Evolutionary conservation across 2,329 filamentous ascomycete species (phyloP).

Genomic region (Cadophora malorum): DNA sequence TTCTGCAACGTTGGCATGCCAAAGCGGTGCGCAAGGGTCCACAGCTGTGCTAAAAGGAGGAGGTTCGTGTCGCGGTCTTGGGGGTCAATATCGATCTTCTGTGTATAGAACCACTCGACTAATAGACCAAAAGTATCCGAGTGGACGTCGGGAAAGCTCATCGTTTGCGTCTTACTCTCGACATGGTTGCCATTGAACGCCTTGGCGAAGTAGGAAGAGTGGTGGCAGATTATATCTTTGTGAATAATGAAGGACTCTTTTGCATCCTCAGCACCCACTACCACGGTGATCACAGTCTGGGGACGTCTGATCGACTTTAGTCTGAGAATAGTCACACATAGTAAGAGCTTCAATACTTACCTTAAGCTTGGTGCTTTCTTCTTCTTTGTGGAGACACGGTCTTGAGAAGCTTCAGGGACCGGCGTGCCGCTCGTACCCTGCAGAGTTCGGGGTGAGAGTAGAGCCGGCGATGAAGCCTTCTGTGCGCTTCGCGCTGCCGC

Average conservation of each 20-base stretch:
- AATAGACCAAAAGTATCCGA: slow-evolving; percentile 13
- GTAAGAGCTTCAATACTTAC: not conserved
- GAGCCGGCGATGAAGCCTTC: not conserved
- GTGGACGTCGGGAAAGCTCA: slow-evolving; percentile 21
- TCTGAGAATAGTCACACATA: not conserved
- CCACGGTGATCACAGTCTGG: slow-evolving; percentile 1
- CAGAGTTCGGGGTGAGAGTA: not conserved
- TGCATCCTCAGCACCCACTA: not conserved
- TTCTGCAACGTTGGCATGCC: slow-evolving; percentile 10
- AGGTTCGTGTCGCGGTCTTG: not conserved
- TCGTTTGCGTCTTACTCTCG: slow-evolving; percentile 19
- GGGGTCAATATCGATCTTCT: not conserved
- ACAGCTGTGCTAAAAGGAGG: slow-evolving; percentile 5
- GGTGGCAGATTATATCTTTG: slow-evolving; percentile 25
- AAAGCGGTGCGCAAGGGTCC: slow-evolving; percentile 17
- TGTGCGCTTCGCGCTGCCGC: not conserved
- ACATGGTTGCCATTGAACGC: slow-evolving; percentile 23
- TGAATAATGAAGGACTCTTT: slow-evolving; percentile 23
- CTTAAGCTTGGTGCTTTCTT: slow-evolving; percentile 16
- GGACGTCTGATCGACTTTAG: not conserved
- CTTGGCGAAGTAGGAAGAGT: slow-evolving; percentile 24
- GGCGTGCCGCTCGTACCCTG: not conserved
- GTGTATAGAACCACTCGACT: slow-evolving; percentile 24
- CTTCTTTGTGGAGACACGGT: not conserved
- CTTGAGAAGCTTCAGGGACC: not conserved